These are phyloP conservation scores for Trichomonas vaginalis DNA, from an alignment of 208 protist species.

Conservation along the genomic window DNA sequence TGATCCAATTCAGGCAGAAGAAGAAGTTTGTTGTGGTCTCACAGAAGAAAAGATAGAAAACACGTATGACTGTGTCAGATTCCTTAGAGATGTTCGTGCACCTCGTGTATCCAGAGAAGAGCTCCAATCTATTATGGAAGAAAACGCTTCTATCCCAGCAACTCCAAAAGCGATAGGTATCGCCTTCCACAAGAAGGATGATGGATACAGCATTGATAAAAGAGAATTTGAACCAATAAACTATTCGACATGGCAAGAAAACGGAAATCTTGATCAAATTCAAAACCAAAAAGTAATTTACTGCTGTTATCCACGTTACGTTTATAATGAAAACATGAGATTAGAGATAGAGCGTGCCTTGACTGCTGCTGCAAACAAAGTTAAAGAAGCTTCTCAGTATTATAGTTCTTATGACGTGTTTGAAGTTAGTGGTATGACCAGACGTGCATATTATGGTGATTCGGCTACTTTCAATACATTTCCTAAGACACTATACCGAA, in stretches of 20 bases:
- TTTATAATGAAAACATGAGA: neutral
- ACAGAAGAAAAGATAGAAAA: neutral
- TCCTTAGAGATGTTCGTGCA: neutral
- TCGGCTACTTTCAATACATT: neutral
- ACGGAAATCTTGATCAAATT: neutral
- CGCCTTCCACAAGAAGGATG: neutral
- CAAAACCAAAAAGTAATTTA: neutral
- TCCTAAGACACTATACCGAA: neutral
- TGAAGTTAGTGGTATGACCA: neutral
- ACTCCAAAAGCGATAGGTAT: neutral
- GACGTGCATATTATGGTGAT: neutral
- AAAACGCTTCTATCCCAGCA: neutral
- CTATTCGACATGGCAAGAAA: neutral
- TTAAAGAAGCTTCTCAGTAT: neutral
- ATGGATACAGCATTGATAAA: neutral
- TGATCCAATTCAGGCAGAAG: neutral
- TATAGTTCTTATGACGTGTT: neutral
- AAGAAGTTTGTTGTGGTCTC: neutral
- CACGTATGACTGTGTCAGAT: neutral
- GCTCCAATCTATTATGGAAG: neutral
- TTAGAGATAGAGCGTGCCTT: neutral
- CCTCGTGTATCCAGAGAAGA: neutral
- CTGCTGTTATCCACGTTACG: neutral
- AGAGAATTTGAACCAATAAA: neutral
- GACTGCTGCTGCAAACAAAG: neutral